Base-by-base conservation (phyloP, 139 green algal genomes). In the Mychonastes homosphaera region DNA sequence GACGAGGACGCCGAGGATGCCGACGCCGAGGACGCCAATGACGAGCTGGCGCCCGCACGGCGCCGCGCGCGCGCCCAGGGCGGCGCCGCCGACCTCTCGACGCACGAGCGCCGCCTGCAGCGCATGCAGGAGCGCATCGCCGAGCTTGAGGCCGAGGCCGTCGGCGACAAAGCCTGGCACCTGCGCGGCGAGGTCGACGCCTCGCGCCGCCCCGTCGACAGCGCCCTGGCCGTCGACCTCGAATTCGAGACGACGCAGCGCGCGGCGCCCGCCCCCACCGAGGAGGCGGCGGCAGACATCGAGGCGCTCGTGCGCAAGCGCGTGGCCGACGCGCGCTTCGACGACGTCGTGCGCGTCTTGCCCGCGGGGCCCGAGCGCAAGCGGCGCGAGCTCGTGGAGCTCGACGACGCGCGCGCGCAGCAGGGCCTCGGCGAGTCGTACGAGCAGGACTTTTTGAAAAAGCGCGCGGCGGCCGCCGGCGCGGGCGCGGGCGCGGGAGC, bases 241-340 rank as follows among this genome's bases (percentile, higher is more conserved):
- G 91, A 98, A 51, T 98, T 94, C 74, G 87, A 98, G 45, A 85
- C 82, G 26, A 86, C 81, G 41, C 10, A n/a, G 19, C 23, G 40
- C 56, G 86, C 91, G 5, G 75, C 84, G 21, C 89, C 87, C 3
- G 68, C 71, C 38, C 81, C 83, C 12, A 96, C 88, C 1, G 80
- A 94, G 65, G 89, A 93, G 63, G 77, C 72, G 34, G 92, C 87
- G 8, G 57, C 69, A 9, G 73, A 64, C 46, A 43, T 98, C 30
- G 91, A 98, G 53, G 86, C 91, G 10, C 54, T 96, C 40, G 97
- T 98, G 67, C 82, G 83, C 50, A 49, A 44, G 19, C 77, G 87
- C 24, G 83, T 94, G 30, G 64, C 53, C 3, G 78, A 86, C 8
- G 15, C 39, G 53, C 62, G 63, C 32, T 89, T 86, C 60, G 84